Conservation (phyloP, 2,329 filamentous ascomycete species). For the Aureobasidium sp. region DNA sequence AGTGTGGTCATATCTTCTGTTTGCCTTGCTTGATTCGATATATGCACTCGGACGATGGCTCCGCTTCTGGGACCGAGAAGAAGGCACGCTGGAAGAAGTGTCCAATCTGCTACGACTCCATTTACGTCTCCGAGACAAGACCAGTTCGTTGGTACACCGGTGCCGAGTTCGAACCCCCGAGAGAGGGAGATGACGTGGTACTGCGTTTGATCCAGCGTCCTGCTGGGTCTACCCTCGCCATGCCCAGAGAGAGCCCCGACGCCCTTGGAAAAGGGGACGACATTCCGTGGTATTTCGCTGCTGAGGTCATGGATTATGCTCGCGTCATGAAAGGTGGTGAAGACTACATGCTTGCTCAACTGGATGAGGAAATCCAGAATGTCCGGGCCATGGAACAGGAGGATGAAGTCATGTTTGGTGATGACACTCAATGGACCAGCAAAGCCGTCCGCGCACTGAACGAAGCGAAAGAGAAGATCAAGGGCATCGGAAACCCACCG, state of each 20-base stretch:
- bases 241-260: slow-evolving; percentile 76
- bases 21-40: slow-evolving; percentile 88
- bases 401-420: slow-evolving; percentile 85
- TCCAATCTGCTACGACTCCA: slow-evolving; percentile 86
- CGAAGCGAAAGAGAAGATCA: slow-evolving; percentile 68
- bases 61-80: slow-evolving; percentile 54
- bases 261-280: slow-evolving; percentile 62
- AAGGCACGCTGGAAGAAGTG: slow-evolving; percentile 85
- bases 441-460: slow-evolving; percentile 71
- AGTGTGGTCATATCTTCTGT: slow-evolving; percentile 95
- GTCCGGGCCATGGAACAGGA: slow-evolving; percentile 72
- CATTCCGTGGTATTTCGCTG: slow-evolving; percentile 91
- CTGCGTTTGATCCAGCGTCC: slow-evolving; percentile 77
- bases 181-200: slow-evolving; percentile 82
- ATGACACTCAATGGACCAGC: slow-evolving; percentile 87
- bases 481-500: slow-evolving; percentile 60
- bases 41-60: slow-evolving; percentile 79
- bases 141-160: slow-evolving; percentile 88
- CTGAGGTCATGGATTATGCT: slow-evolving; percentile 90
- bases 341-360: slow-evolving; percentile 78
- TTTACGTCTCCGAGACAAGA: slow-evolving; percentile 85
- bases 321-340: slow-evolving; percentile 91
- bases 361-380: slow-evolving; percentile 68
- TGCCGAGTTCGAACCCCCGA: slow-evolving; percentile 73
- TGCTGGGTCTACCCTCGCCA: slow-evolving; percentile 73